These are phyloP conservation scores for Hemisphaericaspora subhashii DNA, from an alignment of 1,139 yeast genomes.

Conservation along the genomic window DNA sequence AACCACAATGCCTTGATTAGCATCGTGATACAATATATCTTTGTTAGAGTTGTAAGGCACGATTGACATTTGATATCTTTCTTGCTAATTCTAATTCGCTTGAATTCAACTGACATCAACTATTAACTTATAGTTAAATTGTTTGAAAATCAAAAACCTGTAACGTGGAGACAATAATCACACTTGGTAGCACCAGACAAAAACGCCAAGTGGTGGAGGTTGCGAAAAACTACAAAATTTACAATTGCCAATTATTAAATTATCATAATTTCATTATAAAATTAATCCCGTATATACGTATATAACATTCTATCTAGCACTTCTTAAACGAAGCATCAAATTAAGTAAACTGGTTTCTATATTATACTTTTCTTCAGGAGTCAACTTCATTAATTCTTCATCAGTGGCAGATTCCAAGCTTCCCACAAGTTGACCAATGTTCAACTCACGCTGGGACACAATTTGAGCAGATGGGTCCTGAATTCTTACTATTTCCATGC, in stretches of 20 bases:
- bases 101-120: too few relatives aligned
- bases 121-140: too few relatives aligned
- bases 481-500: background rate
- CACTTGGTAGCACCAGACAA: too few relatives aligned
- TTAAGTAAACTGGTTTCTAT: constrained; percentile 34
- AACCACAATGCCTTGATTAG: constrained; percentile 43
- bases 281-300: background rate
- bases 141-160: too few relatives aligned
- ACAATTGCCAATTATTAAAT: too few relatives aligned
- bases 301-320: constrained; percentile 1
- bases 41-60: constrained; percentile 39
- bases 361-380: constrained; percentile 20
- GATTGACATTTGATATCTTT: constrained; percentile 42
- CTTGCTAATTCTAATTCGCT: too few relatives aligned
- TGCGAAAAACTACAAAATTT: too few relatives aligned
- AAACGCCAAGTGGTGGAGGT: too few relatives aligned
- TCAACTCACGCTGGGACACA: background rate
- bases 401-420: constrained; percentile 9
- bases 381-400: constrained; percentile 20
- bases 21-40: constrained; percentile 39
- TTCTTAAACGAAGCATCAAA: constrained; percentile 35
- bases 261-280: too few relatives aligned
- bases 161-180: too few relatives aligned
- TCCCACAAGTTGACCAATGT: background rate
- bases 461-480: background rate